These are phyloP conservation scores for Lecanicillium sp. DNA, from an alignment of 2,329 filamentous ascomycete genomes.

Conservation along the genomic window DNA sequence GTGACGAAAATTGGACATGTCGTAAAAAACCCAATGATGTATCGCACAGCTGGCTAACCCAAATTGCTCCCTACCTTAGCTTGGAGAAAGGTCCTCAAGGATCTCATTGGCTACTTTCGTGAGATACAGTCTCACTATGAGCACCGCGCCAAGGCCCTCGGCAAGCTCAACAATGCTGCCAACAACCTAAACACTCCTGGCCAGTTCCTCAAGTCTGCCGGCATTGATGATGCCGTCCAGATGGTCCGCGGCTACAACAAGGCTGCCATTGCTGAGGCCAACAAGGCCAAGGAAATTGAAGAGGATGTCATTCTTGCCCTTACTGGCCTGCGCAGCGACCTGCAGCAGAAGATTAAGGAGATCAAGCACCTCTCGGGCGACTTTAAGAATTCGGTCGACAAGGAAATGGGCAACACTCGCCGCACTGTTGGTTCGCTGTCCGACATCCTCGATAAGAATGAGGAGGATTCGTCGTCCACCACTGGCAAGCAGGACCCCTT, in stretches of 20 bases:
- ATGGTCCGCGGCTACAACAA: constrained; percentile 79
- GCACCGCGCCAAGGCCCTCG: constrained; percentile 67
- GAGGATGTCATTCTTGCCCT: constrained; percentile 84
- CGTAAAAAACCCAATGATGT: too few species aligned
- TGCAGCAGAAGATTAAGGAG: constrained; percentile 96
- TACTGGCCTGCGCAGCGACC: constrained; percentile 75
- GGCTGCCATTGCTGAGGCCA: constrained; percentile 67
- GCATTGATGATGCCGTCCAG: constrained; percentile 79
- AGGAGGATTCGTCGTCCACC: constrained; percentile 63
- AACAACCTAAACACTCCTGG: constrained; percentile 71
- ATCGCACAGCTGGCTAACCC: neutral
- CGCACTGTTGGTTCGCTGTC: constrained; percentile 74
- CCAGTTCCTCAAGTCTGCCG: constrained; percentile 69
- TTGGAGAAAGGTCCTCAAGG: constrained; percentile 93
- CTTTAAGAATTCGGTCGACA: constrained; percentile 94
- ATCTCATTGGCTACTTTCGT: constrained; percentile 86
- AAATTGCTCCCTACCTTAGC: constrained; percentile 42
- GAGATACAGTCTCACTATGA: constrained; percentile 90
- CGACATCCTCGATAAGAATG: constrained; percentile 70
- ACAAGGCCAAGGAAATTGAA: constrained; percentile 85
- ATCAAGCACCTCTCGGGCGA: constrained; percentile 90
- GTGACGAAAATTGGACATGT: too few species aligned
- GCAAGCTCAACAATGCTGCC: constrained; percentile 76
- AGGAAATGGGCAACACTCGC: constrained; percentile 80
- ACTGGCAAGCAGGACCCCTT: constrained; percentile 90